Percentiles rank a stretch among this genome's conserved stretches.
phyloP scores from a whole-genome alignment of 164 flowering plant genomes.

The Pachysandra terminalis region DNA sequence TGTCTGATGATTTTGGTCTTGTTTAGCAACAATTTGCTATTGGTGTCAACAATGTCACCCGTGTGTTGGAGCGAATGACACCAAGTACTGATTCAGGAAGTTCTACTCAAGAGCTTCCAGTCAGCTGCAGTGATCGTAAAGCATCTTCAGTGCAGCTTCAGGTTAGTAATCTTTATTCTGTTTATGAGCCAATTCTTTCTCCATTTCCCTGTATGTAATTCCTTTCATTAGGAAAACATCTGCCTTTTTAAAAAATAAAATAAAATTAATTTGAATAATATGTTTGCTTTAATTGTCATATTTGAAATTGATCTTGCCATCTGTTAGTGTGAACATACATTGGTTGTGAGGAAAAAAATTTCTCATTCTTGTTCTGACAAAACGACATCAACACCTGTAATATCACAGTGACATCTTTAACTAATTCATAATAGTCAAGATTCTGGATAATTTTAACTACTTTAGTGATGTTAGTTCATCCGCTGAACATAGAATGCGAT shows the following conservation, averaged over 20 bases:
- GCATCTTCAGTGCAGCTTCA: constrained; percentile 48
- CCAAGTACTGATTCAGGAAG: constrained; percentile 19
- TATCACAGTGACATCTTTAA: neutral
- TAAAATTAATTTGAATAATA: no score
- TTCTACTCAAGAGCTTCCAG: constrained; percentile 12
- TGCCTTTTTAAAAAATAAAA: no score
- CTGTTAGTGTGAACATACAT: neutral
- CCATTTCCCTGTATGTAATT: neutral
- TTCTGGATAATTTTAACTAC: neutral
- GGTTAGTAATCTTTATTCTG: constrained; percentile 23
- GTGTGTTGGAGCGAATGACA: constrained; percentile 69
- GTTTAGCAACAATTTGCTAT: constrained; percentile 73
- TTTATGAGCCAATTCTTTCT: neutral
- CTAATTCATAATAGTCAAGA: neutral
- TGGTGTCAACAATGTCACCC: constrained; percentile 90
- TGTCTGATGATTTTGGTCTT: neutral
- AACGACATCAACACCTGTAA: neutral
- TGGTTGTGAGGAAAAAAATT: neutral
- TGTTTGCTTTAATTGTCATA: neutral
- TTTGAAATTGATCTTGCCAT: neutral
- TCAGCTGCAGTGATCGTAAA: constrained; percentile 11
- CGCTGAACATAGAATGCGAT: neutral
- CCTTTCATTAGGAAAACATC: no score
- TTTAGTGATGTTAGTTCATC: neutral
- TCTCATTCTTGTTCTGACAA: neutral